Conservation (phyloP, 495 filamentous ascomycete genomes). For the Penicillium roqueforti region DNA sequence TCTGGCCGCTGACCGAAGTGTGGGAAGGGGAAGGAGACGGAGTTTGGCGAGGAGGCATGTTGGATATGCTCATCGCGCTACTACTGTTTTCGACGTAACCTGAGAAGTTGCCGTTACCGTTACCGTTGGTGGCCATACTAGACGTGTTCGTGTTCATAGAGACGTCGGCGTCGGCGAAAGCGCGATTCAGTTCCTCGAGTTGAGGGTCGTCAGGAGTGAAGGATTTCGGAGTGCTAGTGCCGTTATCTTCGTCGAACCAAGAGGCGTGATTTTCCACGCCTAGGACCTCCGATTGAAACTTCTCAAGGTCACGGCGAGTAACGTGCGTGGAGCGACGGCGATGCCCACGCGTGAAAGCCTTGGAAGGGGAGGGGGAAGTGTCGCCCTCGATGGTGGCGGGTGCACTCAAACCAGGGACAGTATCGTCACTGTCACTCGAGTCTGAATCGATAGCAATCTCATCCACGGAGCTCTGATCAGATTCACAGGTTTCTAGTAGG, state of each 20-base stretch:
- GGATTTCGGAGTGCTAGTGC: slow-evolving; percentile 19
- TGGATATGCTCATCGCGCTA: slow-evolving; percentile 31
- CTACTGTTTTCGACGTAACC: slow-evolving; percentile 32
- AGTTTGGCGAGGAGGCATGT: slow-evolving; percentile 36
- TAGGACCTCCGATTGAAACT: slow-evolving; percentile 42
- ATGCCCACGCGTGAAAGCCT: slow-evolving; percentile 43
- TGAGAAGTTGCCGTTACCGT: slow-evolving; percentile 31
- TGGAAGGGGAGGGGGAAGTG: slow-evolving; percentile 32
- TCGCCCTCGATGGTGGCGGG: slow-evolving; percentile 39
- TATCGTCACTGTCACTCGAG: slow-evolving; percentile 1
- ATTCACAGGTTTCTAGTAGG: background rate
- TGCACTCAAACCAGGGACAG: slow-evolving; percentile 5
- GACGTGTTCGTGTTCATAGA: slow-evolving; percentile 33
- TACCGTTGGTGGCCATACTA: slow-evolving; percentile 30
- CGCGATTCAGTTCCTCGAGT: slow-evolving; percentile 35
- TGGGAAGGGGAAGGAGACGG: slow-evolving; percentile 35
- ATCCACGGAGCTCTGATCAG: background rate
- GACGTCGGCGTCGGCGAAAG: slow-evolving; percentile 34
- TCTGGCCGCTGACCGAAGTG: slow-evolving; percentile 30
- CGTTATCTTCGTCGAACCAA: slow-evolving; percentile 34
- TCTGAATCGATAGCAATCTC: background rate
- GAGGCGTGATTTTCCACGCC: slow-evolving; percentile 33
- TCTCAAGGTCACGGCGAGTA: slow-evolving; percentile 42
- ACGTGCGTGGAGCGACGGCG: slow-evolving; percentile 48
- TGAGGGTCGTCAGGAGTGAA: slow-evolving; percentile 33